phyloP scores from a whole-genome alignment of 345 rosid species.

The Eucalyptus pauciflora region DNA sequence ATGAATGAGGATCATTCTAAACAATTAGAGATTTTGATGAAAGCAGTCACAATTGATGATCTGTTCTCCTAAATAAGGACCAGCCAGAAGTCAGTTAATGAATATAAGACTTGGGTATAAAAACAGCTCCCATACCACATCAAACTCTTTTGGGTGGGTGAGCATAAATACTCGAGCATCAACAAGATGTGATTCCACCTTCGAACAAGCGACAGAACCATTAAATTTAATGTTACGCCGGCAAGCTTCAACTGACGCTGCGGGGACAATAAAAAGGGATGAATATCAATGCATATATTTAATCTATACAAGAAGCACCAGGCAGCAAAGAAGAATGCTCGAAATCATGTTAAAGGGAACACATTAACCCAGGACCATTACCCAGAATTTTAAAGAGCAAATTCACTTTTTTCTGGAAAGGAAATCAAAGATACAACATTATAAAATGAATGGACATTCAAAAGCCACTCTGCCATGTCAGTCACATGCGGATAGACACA shows the following conservation, averaged over 20 bases:
- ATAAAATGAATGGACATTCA: not conserved
- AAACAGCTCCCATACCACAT: slow-evolving; percentile 44
- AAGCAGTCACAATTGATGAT: not conserved
- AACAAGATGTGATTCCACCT: slow-evolving; percentile 88
- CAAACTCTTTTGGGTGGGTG: slow-evolving; percentile 89
- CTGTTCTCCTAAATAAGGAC: not conserved
- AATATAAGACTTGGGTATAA: not conserved
- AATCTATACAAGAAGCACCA: not conserved
- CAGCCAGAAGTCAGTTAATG: not conserved
- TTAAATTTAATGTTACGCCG: slow-evolving; percentile 86
- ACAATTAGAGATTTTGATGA: not conserved
- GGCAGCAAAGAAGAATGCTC: not conserved
- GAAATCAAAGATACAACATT: not conserved
- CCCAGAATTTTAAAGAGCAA: not conserved
- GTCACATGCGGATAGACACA: not conserved
- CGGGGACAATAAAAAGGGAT: not conserved
- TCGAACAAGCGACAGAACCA: slow-evolving; percentile 72
- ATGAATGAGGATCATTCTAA: not conserved
- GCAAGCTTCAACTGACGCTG: slow-evolving; percentile 92
- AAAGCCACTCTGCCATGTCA: not conserved
- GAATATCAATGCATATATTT: not conserved
- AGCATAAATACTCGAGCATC: slow-evolving; percentile 99
- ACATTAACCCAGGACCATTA: not conserved
- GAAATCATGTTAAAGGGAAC: not conserved
- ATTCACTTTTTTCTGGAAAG: not conserved